Percentiles rank a stretch among this genome's conserved stretches.
phyloP scores from a whole-genome alignment of 768 basidiomycete genomes.

The Hericium coralloides region DNA sequence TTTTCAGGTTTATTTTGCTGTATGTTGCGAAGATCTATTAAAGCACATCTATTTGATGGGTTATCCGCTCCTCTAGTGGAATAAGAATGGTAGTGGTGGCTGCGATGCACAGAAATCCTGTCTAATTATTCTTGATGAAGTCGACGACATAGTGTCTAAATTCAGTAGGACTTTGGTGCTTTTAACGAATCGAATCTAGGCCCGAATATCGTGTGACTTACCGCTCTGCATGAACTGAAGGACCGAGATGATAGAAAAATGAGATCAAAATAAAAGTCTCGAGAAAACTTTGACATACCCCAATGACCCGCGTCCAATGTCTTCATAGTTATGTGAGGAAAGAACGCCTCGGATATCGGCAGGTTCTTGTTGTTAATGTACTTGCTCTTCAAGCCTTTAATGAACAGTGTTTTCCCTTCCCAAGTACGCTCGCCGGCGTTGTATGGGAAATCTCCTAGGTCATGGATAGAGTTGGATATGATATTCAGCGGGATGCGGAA shows the following conservation, averaged over 20 bases:
- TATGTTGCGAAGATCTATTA: too few relatives aligned
- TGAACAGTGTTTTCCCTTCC: constrained; percentile 56
- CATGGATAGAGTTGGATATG: constrained; percentile 47
- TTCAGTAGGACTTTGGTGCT: constrained; percentile 38
- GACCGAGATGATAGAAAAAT: background rate
- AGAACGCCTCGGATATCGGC: constrained; percentile 53
- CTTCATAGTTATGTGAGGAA: constrained; percentile 59
- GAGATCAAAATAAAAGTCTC: background rate
- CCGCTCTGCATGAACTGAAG: constrained; percentile 73
- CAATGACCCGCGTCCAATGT: constrained; percentile 77
- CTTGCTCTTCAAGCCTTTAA: constrained; percentile 76
- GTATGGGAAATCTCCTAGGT: constrained; percentile 79
- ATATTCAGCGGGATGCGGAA: constrained; percentile 73
- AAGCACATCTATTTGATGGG: too few relatives aligned
- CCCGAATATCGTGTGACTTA: constrained; percentile 18
- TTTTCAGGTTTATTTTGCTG: too few relatives aligned
- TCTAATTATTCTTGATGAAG: constrained; percentile 22
- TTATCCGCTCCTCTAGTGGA: too few relatives aligned
- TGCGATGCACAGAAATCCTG: too few relatives aligned
- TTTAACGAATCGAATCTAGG: background rate
- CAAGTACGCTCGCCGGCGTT: constrained; percentile 41
- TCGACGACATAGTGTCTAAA: constrained; percentile 33
- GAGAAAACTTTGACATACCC: constrained; percentile 41
- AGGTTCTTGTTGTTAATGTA: constrained; percentile 72
- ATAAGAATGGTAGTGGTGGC: too few relatives aligned